These are phyloP conservation scores for Nicotiana benthamiana DNA, from an alignment of 257 asterid species.

Conservation along the genomic window DNA sequence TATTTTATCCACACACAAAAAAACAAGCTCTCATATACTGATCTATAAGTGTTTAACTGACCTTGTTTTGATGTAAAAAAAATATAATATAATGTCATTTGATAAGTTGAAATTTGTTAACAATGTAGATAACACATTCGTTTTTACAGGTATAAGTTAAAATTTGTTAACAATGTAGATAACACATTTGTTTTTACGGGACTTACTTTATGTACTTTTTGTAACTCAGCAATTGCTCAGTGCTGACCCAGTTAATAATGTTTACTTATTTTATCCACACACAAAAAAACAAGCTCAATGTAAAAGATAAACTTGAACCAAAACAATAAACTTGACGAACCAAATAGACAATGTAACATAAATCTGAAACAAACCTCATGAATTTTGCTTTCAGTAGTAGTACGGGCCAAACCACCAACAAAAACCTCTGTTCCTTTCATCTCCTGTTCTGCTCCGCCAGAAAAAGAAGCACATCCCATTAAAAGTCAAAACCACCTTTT, in stretches of 20 bases:
- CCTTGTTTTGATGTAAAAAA: neutral
- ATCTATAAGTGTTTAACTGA: neutral
- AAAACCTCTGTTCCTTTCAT: constrained; percentile 65
- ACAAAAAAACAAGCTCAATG: neutral
- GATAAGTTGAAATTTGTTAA: neutral
- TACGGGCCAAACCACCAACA: constrained; percentile 74
- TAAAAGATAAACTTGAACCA: neutral
- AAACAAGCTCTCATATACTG: neutral
- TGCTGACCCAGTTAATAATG: neutral
- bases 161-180: neutral
- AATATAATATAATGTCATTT: neutral
- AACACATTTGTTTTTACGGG: neutral
- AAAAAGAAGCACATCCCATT: neutral
- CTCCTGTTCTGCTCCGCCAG: constrained; percentile 11
- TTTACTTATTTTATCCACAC: neutral
- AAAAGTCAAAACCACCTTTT: neutral
- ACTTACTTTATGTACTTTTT: neutral
- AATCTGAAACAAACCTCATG: constrained; percentile 39
- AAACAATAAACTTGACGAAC: neutral
- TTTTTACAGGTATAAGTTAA: neutral
- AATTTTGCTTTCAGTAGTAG: constrained; percentile 51
- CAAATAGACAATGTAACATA: neutral
- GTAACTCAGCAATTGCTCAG: neutral
- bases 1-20: neutral
- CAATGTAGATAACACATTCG: neutral